A percentile compares a stretch with the other conserved stretches of the same genome.
Evolutionary conservation across 352 stramenopile genomes (phyloP).

Genomic region (Phytophthora tentaculata): DNA sequence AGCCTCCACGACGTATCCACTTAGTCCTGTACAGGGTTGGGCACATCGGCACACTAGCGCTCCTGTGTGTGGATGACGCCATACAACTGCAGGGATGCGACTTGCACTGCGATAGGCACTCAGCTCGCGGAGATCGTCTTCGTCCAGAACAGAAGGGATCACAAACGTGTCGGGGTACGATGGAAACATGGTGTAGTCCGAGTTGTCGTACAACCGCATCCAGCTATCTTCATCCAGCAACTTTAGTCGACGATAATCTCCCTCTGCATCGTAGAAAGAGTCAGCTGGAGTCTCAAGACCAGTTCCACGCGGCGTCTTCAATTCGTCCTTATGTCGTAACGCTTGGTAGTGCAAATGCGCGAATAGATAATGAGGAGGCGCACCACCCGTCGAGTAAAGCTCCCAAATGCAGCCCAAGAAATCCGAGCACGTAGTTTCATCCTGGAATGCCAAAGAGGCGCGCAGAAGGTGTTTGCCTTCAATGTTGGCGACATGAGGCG

Average conservation of each 20-base stretch:
- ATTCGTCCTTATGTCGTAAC: conserved; percentile 50
- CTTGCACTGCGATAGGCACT: conserved; percentile 94
- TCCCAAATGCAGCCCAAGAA: conserved; percentile 81
- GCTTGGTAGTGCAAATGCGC: conserved; percentile 79
- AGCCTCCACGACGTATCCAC: conserved; percentile 78
- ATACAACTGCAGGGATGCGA: conserved; percentile 94
- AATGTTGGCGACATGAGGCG: conserved; percentile 83
- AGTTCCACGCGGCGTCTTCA: conserved; percentile 28
- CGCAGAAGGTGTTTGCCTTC: conserved; percentile 86
- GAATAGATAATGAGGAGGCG: conserved; percentile 70
- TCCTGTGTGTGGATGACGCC: conserved; percentile 90
- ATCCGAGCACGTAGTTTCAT: conserved; percentile 79
- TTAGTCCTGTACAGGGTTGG: conserved; percentile 84
- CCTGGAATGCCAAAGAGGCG: conserved; percentile 83
- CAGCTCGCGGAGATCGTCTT: conserved; percentile 88
- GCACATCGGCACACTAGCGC: conserved; percentile 90
- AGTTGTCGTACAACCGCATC: conserved; percentile 89
- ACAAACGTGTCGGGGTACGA: conserved; percentile 95
- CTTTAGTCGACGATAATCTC: conserved; percentile 83
- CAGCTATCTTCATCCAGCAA: conserved; percentile 82
- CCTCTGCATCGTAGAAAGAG: conserved; percentile 74
- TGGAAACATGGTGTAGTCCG: conserved; percentile 89
- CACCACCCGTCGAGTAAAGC: conserved; percentile 51
- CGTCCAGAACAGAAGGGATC: conserved; percentile 91
- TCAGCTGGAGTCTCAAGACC: conserved; percentile 54